phyloP scores from a whole-genome alignment of 768 basidiomycete genomes.

The Pseudohyphozyma bogoriensis region DNA sequence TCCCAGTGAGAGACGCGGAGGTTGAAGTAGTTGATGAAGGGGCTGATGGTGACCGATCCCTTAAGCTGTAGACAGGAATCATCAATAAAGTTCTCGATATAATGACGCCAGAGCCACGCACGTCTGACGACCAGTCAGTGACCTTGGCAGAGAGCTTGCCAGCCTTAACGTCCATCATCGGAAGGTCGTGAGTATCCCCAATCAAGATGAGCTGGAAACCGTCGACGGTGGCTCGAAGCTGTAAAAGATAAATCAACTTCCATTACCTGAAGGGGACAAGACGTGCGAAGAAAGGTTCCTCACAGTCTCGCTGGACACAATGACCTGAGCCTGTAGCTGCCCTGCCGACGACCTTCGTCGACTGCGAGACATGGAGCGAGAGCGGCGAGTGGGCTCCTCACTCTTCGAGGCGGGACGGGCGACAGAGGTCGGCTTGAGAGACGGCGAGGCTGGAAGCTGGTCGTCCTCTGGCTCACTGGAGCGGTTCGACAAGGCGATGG shows the following conservation, averaged over 20 bases:
- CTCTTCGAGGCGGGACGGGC: too few species aligned
- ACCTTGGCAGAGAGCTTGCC: slow-evolving; percentile 72
- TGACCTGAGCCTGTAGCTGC: slow-evolving; percentile 19
- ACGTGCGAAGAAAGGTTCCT: background rate
- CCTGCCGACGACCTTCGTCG: background rate
- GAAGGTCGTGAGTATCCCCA: slow-evolving; percentile 89
- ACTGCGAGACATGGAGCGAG: background rate
- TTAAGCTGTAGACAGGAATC: slow-evolving; percentile 57
- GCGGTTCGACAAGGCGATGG: slow-evolving; percentile 58
- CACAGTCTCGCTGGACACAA: slow-evolving; percentile 27
- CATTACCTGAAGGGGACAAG: background rate
- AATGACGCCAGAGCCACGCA: slow-evolving; percentile 41
- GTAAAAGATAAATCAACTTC: background rate
- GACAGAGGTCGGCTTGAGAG: slow-evolving; percentile 30
- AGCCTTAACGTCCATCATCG: slow-evolving; percentile 77
- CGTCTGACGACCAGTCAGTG: slow-evolving; percentile 90
- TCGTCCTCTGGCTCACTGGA: too few species aligned
- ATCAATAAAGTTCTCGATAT: too few species aligned
- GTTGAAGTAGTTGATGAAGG: slow-evolving; percentile 91
- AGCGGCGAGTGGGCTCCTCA: too few species aligned
- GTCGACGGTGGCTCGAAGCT: slow-evolving; percentile 56
- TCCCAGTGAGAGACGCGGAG: slow-evolving; percentile 97
- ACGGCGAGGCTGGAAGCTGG: background rate
- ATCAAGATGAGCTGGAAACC: slow-evolving; percentile 89
- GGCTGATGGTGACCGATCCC: slow-evolving; percentile 68